Evolutionary conservation across 768 basidiomycete genomes (phyloP), one percentile per base, ranked within the genome.

Genomic region (Candolleomyces efflorescens): DNA sequence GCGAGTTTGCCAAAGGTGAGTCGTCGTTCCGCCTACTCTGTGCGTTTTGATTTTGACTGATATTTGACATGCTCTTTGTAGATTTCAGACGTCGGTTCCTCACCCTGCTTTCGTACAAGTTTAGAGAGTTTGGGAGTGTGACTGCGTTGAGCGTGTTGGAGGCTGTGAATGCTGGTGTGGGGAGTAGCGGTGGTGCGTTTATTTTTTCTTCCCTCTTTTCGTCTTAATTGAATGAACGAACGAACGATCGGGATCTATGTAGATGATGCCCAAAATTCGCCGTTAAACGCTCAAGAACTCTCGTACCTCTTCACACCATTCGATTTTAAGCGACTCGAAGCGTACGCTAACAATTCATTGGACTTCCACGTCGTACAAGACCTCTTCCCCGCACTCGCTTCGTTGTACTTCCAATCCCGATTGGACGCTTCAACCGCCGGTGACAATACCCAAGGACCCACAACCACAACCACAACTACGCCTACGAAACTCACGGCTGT

Each of bases 301-400:
- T 75, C 83, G 0, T 75, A 87, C 48, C 68, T 90, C 6, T 69
- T 95, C 56, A 87, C 92, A 0, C 93, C 97, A 0, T 98, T 96
- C 69, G 97, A 98, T 71, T 80, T 98, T 64, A 98, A 98, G 70
- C 88, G 97, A 1, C 81, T 99, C 13, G 90, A 95, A 64, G 91
- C 96, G 5, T 99, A 99, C 62, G 90, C 94, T 0, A 94, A 97
- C 70, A 94, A 94, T 68, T 87, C 90, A 84, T 80, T 98, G 43
- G 97, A 98, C 71, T 98, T 96, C 65, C 97, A 98, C 68, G 93
- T 96, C 64, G 83, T 98, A 56, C 79, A 98, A 41, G 97, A 99
- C 70, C 78, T 98, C 23, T 79, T 99, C 15, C 96, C 97, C 0
- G 81, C 77, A 0, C 73, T 94, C 38, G 85, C 93, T 2, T 73